Base-by-base conservation (phyloP, 495 filamentous ascomycete species). In the Pyronema domesticum region DNA sequence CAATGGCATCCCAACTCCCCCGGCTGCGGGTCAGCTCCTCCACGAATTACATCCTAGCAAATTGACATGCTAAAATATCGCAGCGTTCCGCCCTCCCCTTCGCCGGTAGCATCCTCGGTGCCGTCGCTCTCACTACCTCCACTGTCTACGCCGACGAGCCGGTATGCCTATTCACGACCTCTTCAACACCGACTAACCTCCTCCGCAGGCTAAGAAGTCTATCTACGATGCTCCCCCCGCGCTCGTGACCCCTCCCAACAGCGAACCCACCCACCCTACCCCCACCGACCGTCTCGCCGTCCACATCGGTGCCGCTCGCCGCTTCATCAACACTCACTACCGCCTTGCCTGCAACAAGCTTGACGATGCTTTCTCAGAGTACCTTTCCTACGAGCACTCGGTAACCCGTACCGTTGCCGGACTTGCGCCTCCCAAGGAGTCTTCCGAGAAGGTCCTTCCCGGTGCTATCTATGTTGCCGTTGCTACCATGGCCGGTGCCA, bases 391-490 rank as follows among this genome's bases (percentile, higher is more conserved):
- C 59, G 91, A 98, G 72, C 77, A 78, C 59, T 82, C 78, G 61
- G 81, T 89, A 71, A 94, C 91, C 55, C 75, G 75, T 62, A 95
- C 91, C 46, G 69, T 98, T 59, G 83, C 87, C 33, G 83, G 80
- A 0, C 79, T 98, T 8, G 88, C 87, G 37, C 91, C 91, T 18
- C 73, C 86, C 9, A 79, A 80, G 55, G 81, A 87, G 65, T 81
- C 78, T 48, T 80, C 81, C 57, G 91, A 98, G 70, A 77, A 77
- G 60, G 73, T 96, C 13, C 77, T 94, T 65, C 91, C 91, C 23
- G 86, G 88, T 5, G 68, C 78, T 37, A 74, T 95, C 57, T 95
- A 95, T 71, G 86, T 94, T 37, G 78, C 94, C 11, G 86, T 98
- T 2, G 78, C 86, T 9, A 79, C 84, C 56, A 94, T 98, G 87